These are phyloP conservation scores for Rhodotorula sp. DNA, from an alignment of 1,284 basidiomycete species.

Conservation along the genomic window DNA sequence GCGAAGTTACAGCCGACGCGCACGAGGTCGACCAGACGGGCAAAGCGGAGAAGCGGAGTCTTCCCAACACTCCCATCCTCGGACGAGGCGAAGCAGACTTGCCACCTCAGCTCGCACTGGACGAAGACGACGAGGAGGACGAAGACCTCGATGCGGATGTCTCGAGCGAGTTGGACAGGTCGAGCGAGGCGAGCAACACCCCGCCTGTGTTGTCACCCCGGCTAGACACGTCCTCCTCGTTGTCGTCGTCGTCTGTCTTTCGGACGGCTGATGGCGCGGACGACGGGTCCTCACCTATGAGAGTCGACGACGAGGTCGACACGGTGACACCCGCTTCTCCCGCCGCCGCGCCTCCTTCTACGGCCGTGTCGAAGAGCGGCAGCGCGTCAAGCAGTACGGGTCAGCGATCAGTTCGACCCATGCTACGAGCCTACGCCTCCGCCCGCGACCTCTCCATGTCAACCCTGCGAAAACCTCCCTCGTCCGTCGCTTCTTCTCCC, in stretches of 20 bases:
- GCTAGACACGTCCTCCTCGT: too few species aligned
- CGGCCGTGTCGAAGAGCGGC: background rate
- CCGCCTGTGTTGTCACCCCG: background rate
- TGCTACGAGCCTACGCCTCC: constrained; percentile 35
- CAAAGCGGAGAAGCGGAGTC: constrained; percentile 24
- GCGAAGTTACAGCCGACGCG: constrained; percentile 34
- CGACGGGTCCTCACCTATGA: background rate
- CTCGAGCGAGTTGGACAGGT: background rate
- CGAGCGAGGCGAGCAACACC: background rate
- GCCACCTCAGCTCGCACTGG: background rate
- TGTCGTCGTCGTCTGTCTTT: too few species aligned
- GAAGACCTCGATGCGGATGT: background rate
- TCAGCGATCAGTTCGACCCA: constrained; percentile 7
- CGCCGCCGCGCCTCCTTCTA: background rate
- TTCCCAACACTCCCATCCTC: constrained; percentile 25
- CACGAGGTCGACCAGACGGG: constrained; percentile 37
- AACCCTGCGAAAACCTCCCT: background rate
- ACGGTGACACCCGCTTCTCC: too few species aligned
- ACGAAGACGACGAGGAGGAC: background rate
- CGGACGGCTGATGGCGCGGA: too few species aligned
- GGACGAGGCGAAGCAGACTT: background rate
- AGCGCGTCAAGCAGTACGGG: background rate
- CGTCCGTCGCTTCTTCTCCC: background rate
- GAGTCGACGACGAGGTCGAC: too few species aligned
- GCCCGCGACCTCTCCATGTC: constrained; percentile 37